Conservation (phyloP, 73 alveolate genomes). For the Paramecium octaurelia region DNA sequence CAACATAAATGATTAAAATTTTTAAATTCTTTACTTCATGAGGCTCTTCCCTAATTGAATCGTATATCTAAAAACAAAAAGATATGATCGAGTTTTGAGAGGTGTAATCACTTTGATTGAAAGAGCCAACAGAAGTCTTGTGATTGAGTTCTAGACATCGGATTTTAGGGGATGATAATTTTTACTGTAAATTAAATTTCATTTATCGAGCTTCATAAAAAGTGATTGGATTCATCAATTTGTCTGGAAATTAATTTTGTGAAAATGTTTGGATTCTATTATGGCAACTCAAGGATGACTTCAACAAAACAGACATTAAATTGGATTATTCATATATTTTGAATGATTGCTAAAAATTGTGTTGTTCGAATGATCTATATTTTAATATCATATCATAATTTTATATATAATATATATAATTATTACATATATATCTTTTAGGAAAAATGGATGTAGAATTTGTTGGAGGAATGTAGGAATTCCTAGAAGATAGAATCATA, state of each 20-base stretch:
- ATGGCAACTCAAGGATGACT: background rate
- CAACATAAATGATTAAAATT: background rate
- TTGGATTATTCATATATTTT: background rate
- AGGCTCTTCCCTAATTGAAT: background rate
- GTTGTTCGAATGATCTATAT: background rate
- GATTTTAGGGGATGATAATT: background rate
- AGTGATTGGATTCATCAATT: background rate
- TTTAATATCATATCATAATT: background rate
- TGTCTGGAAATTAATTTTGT: background rate
- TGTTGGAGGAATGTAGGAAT: background rate
- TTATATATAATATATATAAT: background rate
- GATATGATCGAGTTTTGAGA: background rate
- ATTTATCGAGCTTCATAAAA: background rate
- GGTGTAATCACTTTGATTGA: background rate
- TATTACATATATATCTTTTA: background rate
- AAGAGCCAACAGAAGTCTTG: background rate
- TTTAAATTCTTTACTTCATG: background rate
- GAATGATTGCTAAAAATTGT: background rate
- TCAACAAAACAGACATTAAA: background rate
- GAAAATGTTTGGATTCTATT: background rate
- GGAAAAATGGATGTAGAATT: constrained; percentile 21
- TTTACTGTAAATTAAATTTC: background rate
- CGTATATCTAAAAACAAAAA: background rate
- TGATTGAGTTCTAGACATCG: background rate
- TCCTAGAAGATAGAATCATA: background rate